Evolutionary conservation across 305 asterid species (phyloP).

Genomic region (Ilex paraguariensis): DNA sequence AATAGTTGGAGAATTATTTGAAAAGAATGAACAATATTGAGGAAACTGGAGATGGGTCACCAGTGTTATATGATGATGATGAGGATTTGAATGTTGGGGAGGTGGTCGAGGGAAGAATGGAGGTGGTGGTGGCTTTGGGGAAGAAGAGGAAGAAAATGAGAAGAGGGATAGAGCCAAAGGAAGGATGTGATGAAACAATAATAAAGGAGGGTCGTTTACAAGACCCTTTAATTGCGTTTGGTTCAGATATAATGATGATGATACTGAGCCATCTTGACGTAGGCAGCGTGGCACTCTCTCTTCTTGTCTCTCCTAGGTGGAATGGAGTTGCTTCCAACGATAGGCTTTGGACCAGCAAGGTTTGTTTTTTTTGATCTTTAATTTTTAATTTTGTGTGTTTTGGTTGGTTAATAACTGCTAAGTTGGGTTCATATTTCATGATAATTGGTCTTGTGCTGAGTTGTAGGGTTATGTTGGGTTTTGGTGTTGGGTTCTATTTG

Average conservation of each 20-base stretch:
- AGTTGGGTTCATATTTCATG: no score
- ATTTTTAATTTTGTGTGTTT: not conserved
- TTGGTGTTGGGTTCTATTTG: no score
- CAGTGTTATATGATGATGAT: not conserved
- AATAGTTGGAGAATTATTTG: slow-evolving; percentile 1
- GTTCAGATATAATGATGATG: slow-evolving; percentile 52
- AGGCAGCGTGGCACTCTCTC: slow-evolving; percentile 67
- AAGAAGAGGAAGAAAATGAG: slow-evolving; percentile 4
- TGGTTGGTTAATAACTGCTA: no score
- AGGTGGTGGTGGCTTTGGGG: not conserved
- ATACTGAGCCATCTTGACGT: slow-evolving; percentile 58
- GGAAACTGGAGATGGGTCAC: slow-evolving; percentile 12
- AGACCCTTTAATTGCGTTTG: slow-evolving; percentile 58
- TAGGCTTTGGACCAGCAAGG: slow-evolving; percentile 69
- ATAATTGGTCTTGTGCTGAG: no score
- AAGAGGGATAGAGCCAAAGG: not conserved
- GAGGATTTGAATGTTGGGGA: no score
- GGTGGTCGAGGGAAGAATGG: not conserved
- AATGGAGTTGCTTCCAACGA: slow-evolving; percentile 50
- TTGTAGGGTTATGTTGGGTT: no score
- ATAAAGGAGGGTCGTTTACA: slow-evolving; percentile 11
- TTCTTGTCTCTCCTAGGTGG: slow-evolving; percentile 66
- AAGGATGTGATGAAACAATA: slow-evolving; percentile 3
- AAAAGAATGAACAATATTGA: slow-evolving; percentile 9
- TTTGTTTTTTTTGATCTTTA: slow-evolving; percentile 8